Evolutionary conservation across 2,329 filamentous ascomycete species (phyloP).

Genomic region (Penicillium sp.): DNA sequence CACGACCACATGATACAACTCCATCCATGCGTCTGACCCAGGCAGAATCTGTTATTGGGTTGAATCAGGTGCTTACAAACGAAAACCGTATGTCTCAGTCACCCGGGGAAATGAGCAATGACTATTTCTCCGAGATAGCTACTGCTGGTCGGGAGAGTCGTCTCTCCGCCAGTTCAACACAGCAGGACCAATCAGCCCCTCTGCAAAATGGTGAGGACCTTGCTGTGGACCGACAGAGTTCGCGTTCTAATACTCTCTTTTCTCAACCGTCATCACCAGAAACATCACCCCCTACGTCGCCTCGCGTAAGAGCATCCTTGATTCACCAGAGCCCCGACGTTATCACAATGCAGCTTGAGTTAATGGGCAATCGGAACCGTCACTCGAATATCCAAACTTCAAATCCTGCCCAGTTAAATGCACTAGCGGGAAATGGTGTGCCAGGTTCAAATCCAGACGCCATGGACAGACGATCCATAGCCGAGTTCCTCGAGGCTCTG

Average conservation of each 20-base stretch:
- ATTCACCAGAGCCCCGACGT: conserved; percentile 43
- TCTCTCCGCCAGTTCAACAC: conserved; percentile 10
- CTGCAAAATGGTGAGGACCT: conserved; percentile 7
- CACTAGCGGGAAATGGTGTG: conserved; percentile 11
- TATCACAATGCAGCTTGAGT: conserved; percentile 44
- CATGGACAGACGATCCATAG: conserved; percentile 28
- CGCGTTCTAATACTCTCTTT: conserved; percentile 40
- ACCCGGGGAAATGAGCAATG: conserved; percentile 35
- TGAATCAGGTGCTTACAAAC: conserved; percentile 25
- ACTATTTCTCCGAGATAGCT: conserved; percentile 28
- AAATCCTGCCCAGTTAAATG: conserved; percentile 10
- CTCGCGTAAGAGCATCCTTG: conserved; percentile 41
- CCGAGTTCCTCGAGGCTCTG: conserved; percentile 36
- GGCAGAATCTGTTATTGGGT: conserved; percentile 4
- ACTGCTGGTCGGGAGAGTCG: conserved; percentile 23
- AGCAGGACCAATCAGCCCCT: conserved; percentile 13
- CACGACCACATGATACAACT: conserved; percentile 11
- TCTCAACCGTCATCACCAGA: conserved; percentile 39
- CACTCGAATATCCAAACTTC: conserved; percentile 17
- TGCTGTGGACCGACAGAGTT: conserved; percentile 24
- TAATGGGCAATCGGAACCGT: conserved; percentile 33
- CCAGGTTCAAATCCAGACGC: conserved; percentile 12
- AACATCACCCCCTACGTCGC: conserved; percentile 41
- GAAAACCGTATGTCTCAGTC: conserved; percentile 39
- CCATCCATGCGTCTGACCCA: conserved; percentile 8